Percentiles rank a stretch among this genome's conserved stretches.
Conservation (phyloP, 192 early-diverging fungal species). For the Entrophospora sp. region DNA sequence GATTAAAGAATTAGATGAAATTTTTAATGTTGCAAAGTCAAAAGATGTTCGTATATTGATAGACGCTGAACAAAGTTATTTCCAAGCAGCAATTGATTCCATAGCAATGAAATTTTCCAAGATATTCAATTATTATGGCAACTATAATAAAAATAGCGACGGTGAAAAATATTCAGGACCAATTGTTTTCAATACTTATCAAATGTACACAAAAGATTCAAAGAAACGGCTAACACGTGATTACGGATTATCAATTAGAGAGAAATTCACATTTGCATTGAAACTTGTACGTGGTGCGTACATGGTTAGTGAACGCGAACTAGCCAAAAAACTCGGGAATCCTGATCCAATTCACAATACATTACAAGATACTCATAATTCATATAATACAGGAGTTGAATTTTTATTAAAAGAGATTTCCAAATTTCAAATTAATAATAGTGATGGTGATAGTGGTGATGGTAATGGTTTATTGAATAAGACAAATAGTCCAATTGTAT, state of each 20-base stretch:
- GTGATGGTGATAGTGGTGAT: too few species aligned
- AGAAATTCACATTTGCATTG: conserved; percentile 68
- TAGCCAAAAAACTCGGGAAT: conserved; percentile 61
- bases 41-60: conserved; percentile 70
- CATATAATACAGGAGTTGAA: conserved; percentile 72
- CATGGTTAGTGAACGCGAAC: conserved; percentile 44
- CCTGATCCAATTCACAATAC: conserved; percentile 74
- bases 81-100: conserved; percentile 87
- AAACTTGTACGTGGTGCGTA: conserved; percentile 85
- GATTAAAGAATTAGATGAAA: conserved; percentile 55
- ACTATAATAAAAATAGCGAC: conserved; percentile 4
- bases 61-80: conserved; percentile 92
- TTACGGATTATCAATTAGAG: conserved; percentile 52
- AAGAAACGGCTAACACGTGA: conserved; percentile 55
- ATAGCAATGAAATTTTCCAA: conserved; percentile 61
- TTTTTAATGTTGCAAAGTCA: conserved; percentile 55
- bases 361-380: conserved; percentile 70
- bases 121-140: conserved; percentile 51
- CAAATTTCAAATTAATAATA: neutral
- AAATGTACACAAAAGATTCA: conserved; percentile 83
- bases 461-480: conserved; percentile 17
- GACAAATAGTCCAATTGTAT: conserved; percentile 43
- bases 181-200: conserved; percentile 89
- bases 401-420: conserved; percentile 57
- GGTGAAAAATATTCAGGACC: too few species aligned